A percentile compares a stretch with the other conserved stretches of the same genome.
These are phyloP conservation scores for Termitomyces eurrhizus DNA, from an alignment of 768 basidiomycete genomes.

Conservation along the genomic window DNA sequence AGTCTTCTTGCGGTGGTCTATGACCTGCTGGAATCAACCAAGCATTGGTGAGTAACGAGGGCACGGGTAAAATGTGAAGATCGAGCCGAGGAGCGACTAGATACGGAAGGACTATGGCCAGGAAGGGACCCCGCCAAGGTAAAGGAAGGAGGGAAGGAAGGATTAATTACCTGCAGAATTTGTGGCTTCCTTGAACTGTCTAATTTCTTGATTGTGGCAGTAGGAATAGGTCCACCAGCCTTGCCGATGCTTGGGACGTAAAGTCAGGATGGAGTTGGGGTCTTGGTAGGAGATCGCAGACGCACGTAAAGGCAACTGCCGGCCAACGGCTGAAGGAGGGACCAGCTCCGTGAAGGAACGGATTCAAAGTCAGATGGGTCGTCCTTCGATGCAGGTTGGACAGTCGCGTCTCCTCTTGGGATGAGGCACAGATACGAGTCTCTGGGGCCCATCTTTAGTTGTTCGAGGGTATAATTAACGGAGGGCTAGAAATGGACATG, in stretches of 20 bases:
- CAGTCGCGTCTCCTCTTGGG: conserved; percentile 55
- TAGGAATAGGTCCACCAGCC: conserved; percentile 98
- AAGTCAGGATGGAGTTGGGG: conserved; percentile 24
- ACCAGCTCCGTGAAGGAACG: conserved; percentile 76
- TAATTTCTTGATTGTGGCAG: conserved; percentile 92
- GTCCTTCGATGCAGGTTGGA: conserved; percentile 40
- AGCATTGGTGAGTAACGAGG: conserved; percentile 1
- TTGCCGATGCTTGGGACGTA: conserved; percentile 63
- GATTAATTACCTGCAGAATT: conserved; percentile 62
- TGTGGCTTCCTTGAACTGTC: conserved; percentile 89
- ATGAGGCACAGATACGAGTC: conserved; percentile 77
- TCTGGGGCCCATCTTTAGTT: conserved; percentile 68
- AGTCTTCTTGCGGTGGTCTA: conserved; percentile 83
- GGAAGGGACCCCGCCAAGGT: conserved; percentile 8
- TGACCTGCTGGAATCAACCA: conserved; percentile 49
- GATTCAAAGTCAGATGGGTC: conserved; percentile 50
- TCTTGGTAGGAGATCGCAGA: conserved; percentile 24
- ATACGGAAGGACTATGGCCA: conserved; percentile 5
- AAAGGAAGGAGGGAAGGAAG: conserved; percentile 18
- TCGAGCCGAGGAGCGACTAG: conserved; percentile 7
- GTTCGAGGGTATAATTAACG: conserved; percentile 55
- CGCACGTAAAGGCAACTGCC: conserved; percentile 85
- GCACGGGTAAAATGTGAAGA: conserved; percentile 4
- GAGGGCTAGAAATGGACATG: conserved; percentile 17
- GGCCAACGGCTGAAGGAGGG: conserved; percentile 71